Evolutionary conservation across 257 asterid species (phyloP).

Genomic region (Nicotiana otophora): DNA sequence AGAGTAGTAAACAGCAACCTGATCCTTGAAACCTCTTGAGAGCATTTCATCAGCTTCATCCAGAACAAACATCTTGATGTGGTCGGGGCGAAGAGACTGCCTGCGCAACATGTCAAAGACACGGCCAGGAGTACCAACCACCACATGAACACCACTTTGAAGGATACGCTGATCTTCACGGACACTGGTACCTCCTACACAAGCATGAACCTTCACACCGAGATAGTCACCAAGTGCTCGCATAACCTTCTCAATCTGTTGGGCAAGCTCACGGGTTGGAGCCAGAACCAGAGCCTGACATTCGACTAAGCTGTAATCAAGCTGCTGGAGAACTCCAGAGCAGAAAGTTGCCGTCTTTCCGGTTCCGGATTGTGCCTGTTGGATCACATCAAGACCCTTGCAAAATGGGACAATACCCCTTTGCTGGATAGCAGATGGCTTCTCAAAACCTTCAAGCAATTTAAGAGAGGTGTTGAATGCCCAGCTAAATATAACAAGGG

Average conservation of each 20-base stretch:
- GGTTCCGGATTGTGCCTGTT: constrained; percentile 58
- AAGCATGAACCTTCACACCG: constrained; percentile 47
- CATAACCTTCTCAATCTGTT: constrained; percentile 51
- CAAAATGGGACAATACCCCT: constrained; percentile 57
- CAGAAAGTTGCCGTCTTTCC: constrained; percentile 66
- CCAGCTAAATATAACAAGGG: neutral
- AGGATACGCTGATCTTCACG: constrained; percentile 53
- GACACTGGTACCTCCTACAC: constrained; percentile 48
- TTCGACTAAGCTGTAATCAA: constrained; percentile 30
- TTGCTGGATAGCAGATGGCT: constrained; percentile 61
- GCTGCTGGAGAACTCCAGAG: constrained; percentile 57
- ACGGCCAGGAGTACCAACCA: constrained; percentile 61
- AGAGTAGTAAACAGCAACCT: constrained; percentile 22
- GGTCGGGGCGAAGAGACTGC: constrained; percentile 50
- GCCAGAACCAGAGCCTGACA: constrained; percentile 49
- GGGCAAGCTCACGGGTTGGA: constrained; percentile 50
- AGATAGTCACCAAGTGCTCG: constrained; percentile 47
- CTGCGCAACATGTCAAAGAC: constrained; percentile 54
- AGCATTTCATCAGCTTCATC: constrained; percentile 66
- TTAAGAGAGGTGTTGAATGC: neutral
- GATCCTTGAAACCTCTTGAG: constrained; percentile 57
- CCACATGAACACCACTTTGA: constrained; percentile 54
- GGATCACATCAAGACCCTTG: constrained; percentile 56
- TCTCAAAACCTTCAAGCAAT: constrained; percentile 43
- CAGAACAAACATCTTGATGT: constrained; percentile 56